These are phyloP conservation scores for Botrytis squamosa DNA, from an alignment of 2,329 filamentous ascomycete species.

Conservation along the genomic window DNA sequence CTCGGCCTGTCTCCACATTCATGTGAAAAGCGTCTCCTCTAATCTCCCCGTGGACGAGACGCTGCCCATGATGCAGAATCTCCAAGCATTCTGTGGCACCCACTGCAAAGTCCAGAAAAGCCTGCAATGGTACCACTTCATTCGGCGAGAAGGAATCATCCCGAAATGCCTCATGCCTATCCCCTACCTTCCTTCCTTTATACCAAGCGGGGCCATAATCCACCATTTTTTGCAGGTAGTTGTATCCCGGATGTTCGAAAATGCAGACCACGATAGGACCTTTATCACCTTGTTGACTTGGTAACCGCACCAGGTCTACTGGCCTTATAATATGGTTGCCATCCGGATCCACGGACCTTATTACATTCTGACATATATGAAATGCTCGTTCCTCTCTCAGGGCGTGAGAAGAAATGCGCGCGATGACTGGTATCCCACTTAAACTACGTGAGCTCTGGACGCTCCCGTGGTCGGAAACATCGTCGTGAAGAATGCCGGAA, in stretches of 20 bases:
- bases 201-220: constrained; percentile 78
- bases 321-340: constrained; percentile 77
- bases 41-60: constrained; percentile 81
- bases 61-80: constrained; percentile 83
- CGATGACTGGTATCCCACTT: constrained; percentile 57
- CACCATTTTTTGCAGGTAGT: constrained; percentile 68
- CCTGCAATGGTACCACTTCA: constrained; percentile 65
- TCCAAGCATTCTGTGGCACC: constrained; percentile 84
- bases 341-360: constrained; percentile 67
- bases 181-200: constrained; percentile 52
- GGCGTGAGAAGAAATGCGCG: constrained; percentile 77
- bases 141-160: constrained; percentile 45
- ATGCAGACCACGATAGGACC: constrained; percentile 74
- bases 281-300: constrained; percentile 66
- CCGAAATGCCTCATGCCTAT: constrained; percentile 41
- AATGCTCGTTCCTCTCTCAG: constrained; percentile 84
- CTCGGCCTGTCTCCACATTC: constrained; percentile 64
- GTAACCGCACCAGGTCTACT: constrained; percentile 73
- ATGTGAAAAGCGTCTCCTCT: constrained; percentile 90
- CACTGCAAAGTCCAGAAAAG: constrained; percentile 88
- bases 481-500: constrained; percentile 22
- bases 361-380: constrained; percentile 74
- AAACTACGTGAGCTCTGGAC: background rate
- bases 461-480: constrained; percentile 33
- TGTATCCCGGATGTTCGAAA: constrained; percentile 74